phyloP scores from a whole-genome alignment of 495 filamentous ascomycete species.

The Massariosphaeria phaeospora region DNA sequence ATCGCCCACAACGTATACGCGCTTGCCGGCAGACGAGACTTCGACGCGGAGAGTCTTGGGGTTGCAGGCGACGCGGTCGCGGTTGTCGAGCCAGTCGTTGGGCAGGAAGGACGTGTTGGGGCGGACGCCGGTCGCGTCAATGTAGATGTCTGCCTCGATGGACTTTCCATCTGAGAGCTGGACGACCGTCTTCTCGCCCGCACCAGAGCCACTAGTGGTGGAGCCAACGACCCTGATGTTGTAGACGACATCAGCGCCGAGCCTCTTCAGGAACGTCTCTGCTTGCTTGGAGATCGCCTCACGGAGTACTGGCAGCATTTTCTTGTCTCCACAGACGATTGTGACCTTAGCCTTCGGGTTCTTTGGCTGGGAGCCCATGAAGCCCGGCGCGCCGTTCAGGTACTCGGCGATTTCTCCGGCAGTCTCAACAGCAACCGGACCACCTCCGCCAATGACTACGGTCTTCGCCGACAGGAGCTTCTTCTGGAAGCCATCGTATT shows the following conservation, averaged over 20 bases:
- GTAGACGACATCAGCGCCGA: constrained; percentile 43
- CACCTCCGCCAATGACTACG: constrained; percentile 59
- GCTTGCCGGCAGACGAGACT: constrained; percentile 46
- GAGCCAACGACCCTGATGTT: constrained; percentile 46
- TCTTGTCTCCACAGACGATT: constrained; percentile 40
- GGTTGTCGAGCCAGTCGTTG: constrained; percentile 35
- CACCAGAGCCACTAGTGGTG: constrained; percentile 16
- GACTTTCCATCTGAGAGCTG: constrained; percentile 40
- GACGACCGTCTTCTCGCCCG: constrained; percentile 36
- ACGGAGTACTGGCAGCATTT: constrained; percentile 47
- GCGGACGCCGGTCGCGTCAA: constrained; percentile 46
- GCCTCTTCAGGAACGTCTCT: constrained; percentile 41
- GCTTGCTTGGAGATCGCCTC: constrained; percentile 41
- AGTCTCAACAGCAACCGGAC: constrained; percentile 59
- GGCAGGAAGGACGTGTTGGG: constrained; percentile 48
- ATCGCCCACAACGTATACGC: constrained; percentile 50
- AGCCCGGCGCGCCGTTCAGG: constrained; percentile 33
- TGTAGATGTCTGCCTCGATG: constrained; percentile 47
- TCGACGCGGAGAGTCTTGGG: constrained; percentile 43
- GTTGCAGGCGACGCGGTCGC: constrained; percentile 45
- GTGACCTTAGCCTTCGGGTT: constrained; percentile 43
- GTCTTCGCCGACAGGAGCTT: constrained; percentile 50
- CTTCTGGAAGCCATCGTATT: constrained; percentile 36
- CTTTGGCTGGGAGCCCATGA: constrained; percentile 14
- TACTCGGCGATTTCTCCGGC: constrained; percentile 48